Evolutionary conservation across 2,329 filamentous ascomycete species (phyloP), one percentile per base, ranked within the genome.

Genomic region (Dactylellina sp.): DNA sequence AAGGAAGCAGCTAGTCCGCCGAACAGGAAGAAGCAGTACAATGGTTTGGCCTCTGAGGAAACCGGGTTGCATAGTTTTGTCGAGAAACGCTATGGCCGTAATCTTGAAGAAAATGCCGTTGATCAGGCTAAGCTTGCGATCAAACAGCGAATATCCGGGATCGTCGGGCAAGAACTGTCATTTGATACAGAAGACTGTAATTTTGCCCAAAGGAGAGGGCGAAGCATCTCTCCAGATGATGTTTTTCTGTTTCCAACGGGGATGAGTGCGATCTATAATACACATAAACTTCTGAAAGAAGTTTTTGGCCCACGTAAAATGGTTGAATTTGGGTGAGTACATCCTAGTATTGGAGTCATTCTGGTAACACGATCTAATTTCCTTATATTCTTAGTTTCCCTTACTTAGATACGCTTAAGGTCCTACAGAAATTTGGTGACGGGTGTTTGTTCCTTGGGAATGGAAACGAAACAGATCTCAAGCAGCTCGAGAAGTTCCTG

Each of bases 341-440:
- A 18, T n/a, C 12, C 25, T 14, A 37, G 20, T 44, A 7, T 12
- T 20, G 18, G 32, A 6, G 7, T 35, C 14, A 44, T 4, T 32
- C 5, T 40, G 35, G 7, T 44, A 3, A 25, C 40, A 18, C 18
- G 11, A 7, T 44, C 81, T 81, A n/a, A 4, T 7, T 3, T 22
- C 35, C 28, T 32, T 32, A 5, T 32, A 5, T 7, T 24, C 20
- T 24, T 25, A 79, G 78, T n/a, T 99, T 99, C 78, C 93, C 95
- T 0, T 99, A 99, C 78, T 92, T 97, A 59, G 95, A 99, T 81
- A 97, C 95, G 0, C 85, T 98, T 62, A 99, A 99, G 81, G 92
- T 97, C 55, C 84, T 98, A 3, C 85, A 98, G 80, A 99, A 98
- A 81, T 98, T 96, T 81, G 95, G 94, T 0, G 91, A 93, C 0